These are phyloP conservation scores for Leccinum pachyderme DNA, from an alignment of 1,284 basidiomycete genomes.

Conservation along the genomic window DNA sequence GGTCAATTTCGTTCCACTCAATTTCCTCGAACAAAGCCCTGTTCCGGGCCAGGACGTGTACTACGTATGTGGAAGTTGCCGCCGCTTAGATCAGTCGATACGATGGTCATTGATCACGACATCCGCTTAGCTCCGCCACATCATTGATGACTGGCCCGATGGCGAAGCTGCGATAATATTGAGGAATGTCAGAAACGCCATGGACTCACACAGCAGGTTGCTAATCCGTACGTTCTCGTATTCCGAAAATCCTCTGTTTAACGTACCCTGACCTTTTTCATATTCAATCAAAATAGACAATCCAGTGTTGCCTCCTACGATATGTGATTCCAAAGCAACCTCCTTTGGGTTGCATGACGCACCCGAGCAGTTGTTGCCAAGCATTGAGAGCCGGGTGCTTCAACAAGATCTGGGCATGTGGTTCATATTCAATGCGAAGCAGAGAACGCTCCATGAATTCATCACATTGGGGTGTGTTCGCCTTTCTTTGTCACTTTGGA, in stretches of 20 bases:
- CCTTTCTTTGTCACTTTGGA: neutral
- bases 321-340: conserved; percentile 1
- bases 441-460: conserved; percentile 23
- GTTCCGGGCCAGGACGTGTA: conserved; percentile 43
- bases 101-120: too few species aligned
- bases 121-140: too few species aligned
- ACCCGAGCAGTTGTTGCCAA: conserved; percentile 30
- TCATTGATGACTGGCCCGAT: too few species aligned
- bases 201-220: too few species aligned
- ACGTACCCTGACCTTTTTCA: neutral
- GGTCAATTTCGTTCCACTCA: conserved; percentile 40
- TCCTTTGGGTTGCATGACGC: conserved; percentile 16
- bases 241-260: neutral
- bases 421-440: conserved; percentile 24
- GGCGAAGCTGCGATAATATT: too few species aligned
- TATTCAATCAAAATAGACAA: conserved; percentile 16
- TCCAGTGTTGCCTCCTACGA: conserved; percentile 12
- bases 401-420: conserved; percentile 32
- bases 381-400: conserved; percentile 30
- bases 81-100: neutral
- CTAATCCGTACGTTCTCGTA: conserved; percentile 2
- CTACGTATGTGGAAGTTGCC: conserved; percentile 35
- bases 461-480: conserved; percentile 17
- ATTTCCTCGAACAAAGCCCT: conserved; percentile 45
- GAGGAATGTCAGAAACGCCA: too few species aligned